phyloP scores from a whole-genome alignment of 805 yeast species.

The Danielia reshetovae region DNA sequence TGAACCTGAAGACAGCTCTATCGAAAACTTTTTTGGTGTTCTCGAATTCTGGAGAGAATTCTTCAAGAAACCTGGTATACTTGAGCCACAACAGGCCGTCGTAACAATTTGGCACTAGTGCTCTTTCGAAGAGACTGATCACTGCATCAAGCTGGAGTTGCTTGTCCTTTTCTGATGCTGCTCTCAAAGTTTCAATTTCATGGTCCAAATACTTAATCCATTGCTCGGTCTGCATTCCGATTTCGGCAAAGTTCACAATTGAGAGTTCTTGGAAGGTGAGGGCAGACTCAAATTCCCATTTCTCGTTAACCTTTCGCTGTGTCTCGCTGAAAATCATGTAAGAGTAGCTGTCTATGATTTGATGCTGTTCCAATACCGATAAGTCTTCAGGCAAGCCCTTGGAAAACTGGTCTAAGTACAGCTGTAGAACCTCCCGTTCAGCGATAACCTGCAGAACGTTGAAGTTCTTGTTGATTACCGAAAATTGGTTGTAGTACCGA shows the following conservation, averaged over 20 bases:
- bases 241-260: constrained; percentile 27
- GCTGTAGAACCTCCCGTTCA: constrained; percentile 13
- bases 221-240: constrained; percentile 39
- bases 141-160: constrained; percentile 24
- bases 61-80: constrained; percentile 50
- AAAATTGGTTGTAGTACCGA: constrained; percentile 56
- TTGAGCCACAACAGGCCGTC: constrained; percentile 64
- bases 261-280: constrained; percentile 58
- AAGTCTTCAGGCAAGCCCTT: constrained; percentile 21
- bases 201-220: constrained; percentile 67
- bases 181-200: constrained; percentile 31
- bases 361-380: constrained; percentile 36
- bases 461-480: constrained; percentile 34
- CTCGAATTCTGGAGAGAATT: constrained; percentile 24
- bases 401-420: constrained; percentile 21
- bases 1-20: constrained; percentile 43
- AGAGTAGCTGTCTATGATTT: constrained; percentile 42
- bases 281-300: constrained; percentile 72
- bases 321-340: constrained; percentile 41
- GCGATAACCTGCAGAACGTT: constrained; percentile 24
- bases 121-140: constrained; percentile 61
- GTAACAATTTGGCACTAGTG: constrained; percentile 64
- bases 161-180: neutral
- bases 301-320: constrained; percentile 48
- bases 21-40: constrained; percentile 43